Percentiles rank a stretch among this genome's conserved stretches.
phyloP scores from a whole-genome alignment of 2,329 filamentous ascomycete species.

The Colletotrichum caudatum region DNA sequence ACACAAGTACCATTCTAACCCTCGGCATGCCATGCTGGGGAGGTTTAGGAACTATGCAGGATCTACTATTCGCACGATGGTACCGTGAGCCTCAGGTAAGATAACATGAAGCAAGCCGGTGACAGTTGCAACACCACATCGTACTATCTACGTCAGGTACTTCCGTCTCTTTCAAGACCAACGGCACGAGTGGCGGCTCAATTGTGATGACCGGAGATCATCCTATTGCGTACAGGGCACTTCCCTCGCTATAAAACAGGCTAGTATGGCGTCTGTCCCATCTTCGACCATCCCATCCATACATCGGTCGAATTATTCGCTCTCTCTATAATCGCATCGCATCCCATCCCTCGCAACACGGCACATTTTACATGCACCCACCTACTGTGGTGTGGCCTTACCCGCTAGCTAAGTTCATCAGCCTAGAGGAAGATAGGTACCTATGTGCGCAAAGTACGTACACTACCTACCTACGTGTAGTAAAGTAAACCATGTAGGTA shows the following conservation, averaged over 20 bases:
- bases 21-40: too few relatives aligned
- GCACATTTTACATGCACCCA: constrained; percentile 3
- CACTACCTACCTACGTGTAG: neutral
- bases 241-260: constrained; percentile 14
- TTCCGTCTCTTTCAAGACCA: neutral
- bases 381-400: neutral
- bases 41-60: too few relatives aligned
- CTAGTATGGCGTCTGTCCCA: constrained; percentile 34
- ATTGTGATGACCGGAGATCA: neutral
- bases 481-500: neutral
- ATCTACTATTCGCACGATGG: too few relatives aligned
- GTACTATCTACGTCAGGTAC: neutral
- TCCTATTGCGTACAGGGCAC: neutral
- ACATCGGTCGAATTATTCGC: constrained; percentile 24
- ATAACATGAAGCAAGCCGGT: neutral
- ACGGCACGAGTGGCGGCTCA: neutral
- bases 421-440: neutral
- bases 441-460: too few relatives aligned
- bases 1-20: too few relatives aligned
- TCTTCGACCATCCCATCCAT: constrained; percentile 34
- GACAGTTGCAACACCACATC: too few relatives aligned
- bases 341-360: neutral
- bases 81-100: neutral
- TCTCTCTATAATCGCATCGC: constrained; percentile 4
- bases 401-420: neutral